Evolutionary conservation across 495 filamentous ascomycete species (phyloP).

Genomic region (Aspergillus heteromorphus): DNA sequence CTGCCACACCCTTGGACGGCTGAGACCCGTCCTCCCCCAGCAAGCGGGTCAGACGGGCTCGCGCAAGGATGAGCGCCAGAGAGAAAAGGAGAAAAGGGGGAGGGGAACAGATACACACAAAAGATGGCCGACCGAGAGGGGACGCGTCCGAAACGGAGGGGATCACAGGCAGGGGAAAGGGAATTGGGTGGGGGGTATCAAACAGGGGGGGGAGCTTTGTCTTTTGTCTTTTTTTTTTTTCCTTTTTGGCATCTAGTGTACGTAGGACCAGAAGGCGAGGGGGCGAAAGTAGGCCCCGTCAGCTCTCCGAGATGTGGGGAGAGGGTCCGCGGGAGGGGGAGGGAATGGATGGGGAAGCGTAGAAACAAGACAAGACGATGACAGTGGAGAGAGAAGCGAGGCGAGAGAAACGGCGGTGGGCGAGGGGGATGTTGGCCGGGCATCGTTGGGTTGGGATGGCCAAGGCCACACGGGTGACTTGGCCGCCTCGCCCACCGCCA

Average conservation of each 20-base stretch:
- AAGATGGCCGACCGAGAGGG: neutral
- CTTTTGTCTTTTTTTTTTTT: constrained; percentile 10
- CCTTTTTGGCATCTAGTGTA: constrained; percentile 12
- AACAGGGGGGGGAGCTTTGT: too few species aligned
- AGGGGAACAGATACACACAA: neutral
- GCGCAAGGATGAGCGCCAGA: constrained; percentile 35
- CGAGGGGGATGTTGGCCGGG: constrained; percentile 1
- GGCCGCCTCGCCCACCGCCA: constrained; percentile 11
- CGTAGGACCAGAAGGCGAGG: constrained; percentile 7
- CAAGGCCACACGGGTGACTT: constrained; percentile 10
- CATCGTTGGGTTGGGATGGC: constrained; percentile 5
- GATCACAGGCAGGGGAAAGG: neutral
- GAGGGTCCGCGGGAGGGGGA: neutral
- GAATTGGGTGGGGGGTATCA: constrained; percentile 13
- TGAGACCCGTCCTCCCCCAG: constrained; percentile 6
- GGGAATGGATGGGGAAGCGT: neutral
- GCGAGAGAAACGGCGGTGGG: neutral
- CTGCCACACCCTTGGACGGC: constrained; percentile 29
- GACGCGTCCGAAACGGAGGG: constrained; percentile 1
- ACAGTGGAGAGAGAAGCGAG: constrained; percentile 7
- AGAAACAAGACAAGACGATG: constrained; percentile 3
- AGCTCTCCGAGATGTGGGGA: neutral
- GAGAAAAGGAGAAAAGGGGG: neutral
- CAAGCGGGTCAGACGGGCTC: constrained; percentile 1
- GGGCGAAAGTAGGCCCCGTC: constrained; percentile 22